Conservation (phyloP, 768 basidiomycete species). For the Saitozyma sp. region DNA sequence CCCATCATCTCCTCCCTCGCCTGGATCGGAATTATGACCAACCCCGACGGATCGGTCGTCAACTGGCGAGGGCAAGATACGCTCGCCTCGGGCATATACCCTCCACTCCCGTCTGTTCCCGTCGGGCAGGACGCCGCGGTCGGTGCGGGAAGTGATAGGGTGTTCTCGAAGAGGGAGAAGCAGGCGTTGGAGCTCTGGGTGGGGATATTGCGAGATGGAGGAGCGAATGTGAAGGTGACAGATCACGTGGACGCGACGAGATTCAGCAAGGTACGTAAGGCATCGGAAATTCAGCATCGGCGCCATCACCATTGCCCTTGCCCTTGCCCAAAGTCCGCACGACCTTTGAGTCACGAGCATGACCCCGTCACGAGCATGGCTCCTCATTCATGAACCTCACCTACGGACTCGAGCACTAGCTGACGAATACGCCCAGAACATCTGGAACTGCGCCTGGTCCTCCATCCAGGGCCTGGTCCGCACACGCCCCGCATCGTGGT, state of each 20-base stretch:
- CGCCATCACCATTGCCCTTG: no score
- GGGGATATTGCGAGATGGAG: constrained; percentile 32
- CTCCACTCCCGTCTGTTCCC: constrained; percentile 15
- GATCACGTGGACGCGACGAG: constrained; percentile 32
- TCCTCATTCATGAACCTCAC: no score
- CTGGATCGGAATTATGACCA: constrained; percentile 44
- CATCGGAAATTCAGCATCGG: background rate
- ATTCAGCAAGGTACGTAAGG: constrained; percentile 23
- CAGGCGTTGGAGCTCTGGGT: constrained; percentile 25
- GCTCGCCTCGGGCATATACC: constrained; percentile 31
- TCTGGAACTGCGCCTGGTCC: constrained; percentile 46
- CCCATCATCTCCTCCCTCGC: constrained; percentile 40
- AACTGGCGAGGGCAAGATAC: constrained; percentile 36
- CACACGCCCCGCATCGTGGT: constrained; percentile 23
- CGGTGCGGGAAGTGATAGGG: constrained; percentile 3
- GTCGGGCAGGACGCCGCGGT: background rate
- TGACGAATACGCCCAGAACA: constrained; percentile 27
- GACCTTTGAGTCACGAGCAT: no score
- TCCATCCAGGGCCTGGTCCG: constrained; percentile 38
- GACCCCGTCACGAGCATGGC: no score
- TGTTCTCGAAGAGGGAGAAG: constrained; percentile 20
- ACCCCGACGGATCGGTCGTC: constrained; percentile 31
- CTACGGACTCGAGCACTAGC: background rate
- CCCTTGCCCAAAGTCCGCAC: no score
- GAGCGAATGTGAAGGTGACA: constrained; percentile 20